A percentile compares a stretch with the other conserved stretches of the same genome.
Evolutionary conservation across 148 eudicot species (phyloP).

Genomic region (Pouteria glomerata): DNA sequence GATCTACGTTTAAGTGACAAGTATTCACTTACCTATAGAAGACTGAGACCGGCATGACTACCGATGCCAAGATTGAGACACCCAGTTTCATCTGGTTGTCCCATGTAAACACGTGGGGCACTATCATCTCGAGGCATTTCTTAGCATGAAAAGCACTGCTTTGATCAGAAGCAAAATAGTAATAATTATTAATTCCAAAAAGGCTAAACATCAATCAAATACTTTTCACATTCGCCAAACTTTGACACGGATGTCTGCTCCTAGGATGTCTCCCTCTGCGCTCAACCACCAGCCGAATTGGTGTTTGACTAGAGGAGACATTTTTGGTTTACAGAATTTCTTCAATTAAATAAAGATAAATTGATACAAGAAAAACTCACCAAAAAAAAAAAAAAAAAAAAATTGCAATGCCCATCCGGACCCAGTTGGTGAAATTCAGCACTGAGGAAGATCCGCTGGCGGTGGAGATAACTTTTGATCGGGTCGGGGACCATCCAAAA

Average conservation of each 20-base stretch:
- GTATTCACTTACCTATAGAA: background rate
- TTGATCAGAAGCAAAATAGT: slow-evolving; percentile 4
- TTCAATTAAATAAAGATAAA: background rate
- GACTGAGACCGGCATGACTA: background rate
- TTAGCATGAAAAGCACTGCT: background rate
- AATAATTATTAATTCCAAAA: background rate
- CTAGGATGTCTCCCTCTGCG: background rate
- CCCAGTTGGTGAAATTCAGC: slow-evolving; percentile 9
- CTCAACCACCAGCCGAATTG: background rate
- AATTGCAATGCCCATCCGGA: no score
- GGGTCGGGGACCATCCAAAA: slow-evolving; percentile 11
- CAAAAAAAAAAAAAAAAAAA: no score
- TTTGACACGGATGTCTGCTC: no score
- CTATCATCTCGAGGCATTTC: background rate
- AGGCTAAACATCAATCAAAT: background rate
- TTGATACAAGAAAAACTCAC: background rate
- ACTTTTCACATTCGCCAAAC: no score
- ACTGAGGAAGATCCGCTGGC: slow-evolving; percentile 14
- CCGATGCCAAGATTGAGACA: background rate
- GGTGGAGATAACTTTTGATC: slow-evolving; percentile 16
- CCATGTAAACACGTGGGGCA: background rate
- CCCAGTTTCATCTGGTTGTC: background rate
- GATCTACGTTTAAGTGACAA: background rate
- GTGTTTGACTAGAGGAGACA: background rate
- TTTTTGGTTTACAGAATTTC: background rate